Base-by-base conservation (phyloP, 73 alveolate genomes). In the Paramecium caudatum region DNA sequence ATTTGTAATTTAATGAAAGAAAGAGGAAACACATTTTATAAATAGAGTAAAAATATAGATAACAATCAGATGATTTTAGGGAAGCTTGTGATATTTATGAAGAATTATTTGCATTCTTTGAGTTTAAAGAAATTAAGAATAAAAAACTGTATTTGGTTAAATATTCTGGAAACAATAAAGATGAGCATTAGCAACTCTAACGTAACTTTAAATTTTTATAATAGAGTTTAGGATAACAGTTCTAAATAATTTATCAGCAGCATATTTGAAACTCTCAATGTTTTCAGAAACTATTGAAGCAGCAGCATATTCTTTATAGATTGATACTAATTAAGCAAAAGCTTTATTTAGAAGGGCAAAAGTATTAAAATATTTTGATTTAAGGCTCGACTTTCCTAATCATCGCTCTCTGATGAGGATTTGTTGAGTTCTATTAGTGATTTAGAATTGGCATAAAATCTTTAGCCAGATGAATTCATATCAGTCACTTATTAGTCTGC, bases 291-390 rank as follows among this genome's bases (percentile, higher is more conserved):
- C 83, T 15, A 43, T 65, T 25, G 83, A 65, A 65, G 39, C 34
- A 4, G 39, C 83, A 13, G 7, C 19, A 1, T 65, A 33, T 33
- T 23, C 34, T 25, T 65, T 65, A 36, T 17, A 65, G 7, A n/a
- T 16, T 65, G 50, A 65, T 33, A 16, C 83, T 10, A 33, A 65
- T 33, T 30, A 36, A 17, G 50, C 83, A 5, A 65, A 65, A 65
- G 83, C 83, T 15, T 65, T 65, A 65, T 65, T 65, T 34, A 10
- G 83, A 30, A 65, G 83, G 34, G 83, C 48, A 32, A 65, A 65
- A 36, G 83, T 65, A 65, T 32, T 8, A 10, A 9, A n/a, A 25
- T 2, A 0, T 0, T 65, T 13, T 65, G 17, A 25, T 32, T 3
- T 0, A 12, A 65, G 83, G 83, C 83, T 65, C 47, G 16, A 36